Percentiles rank a stretch among this genome's conserved stretches.
These are phyloP conservation scores for Kodamaea alishanica DNA, from an alignment of 1,139 yeast genomes.

Conservation along the genomic window DNA sequence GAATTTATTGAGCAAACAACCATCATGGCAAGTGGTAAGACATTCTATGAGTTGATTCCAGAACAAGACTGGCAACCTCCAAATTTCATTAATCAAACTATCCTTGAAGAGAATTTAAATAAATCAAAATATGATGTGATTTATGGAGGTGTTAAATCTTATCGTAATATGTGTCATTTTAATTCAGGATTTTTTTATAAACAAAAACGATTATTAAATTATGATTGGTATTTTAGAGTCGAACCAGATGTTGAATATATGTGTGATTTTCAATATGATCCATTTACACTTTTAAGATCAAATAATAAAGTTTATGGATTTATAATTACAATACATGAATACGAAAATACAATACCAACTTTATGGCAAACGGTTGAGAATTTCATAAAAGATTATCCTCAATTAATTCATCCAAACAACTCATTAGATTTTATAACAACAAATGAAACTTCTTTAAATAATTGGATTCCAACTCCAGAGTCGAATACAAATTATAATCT, in stretches of 20 bases:
- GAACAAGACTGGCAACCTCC: slow-evolving; percentile 44
- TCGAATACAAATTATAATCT: slow-evolving; percentile 65
- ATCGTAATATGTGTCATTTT: slow-evolving; percentile 49
- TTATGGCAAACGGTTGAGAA: slow-evolving; percentile 73
- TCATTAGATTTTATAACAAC: slow-evolving; percentile 69
- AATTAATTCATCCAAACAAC: slow-evolving; percentile 64
- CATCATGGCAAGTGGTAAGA: slow-evolving; percentile 79
- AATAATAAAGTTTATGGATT: slow-evolving; percentile 42
- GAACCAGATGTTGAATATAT: slow-evolving; percentile 47
- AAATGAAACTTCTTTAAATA: slow-evolving; percentile 39
- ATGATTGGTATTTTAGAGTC: slow-evolving; percentile 46
- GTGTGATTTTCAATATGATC: slow-evolving; percentile 50
- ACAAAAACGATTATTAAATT: slow-evolving; percentile 36
- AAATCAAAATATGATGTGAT: slow-evolving; percentile 29
- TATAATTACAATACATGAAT: slow-evolving; percentile 43
- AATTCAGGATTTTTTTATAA: slow-evolving; percentile 45
- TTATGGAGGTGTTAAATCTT: slow-evolving; percentile 40
- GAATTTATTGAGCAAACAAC: slow-evolving; percentile 54
- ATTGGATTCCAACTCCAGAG: slow-evolving; percentile 12
- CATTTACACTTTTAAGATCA: slow-evolving; percentile 34
- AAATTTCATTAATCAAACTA: slow-evolving; percentile 29
- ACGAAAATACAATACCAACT: slow-evolving; percentile 56
- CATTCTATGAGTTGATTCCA: slow-evolving; percentile 47
- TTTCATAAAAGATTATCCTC: slow-evolving; percentile 58
- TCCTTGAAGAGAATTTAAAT: slow-evolving; percentile 24